phyloP scores from a whole-genome alignment of 2,329 filamentous ascomycete genomes.

The Ophiostoma ulmi region DNA sequence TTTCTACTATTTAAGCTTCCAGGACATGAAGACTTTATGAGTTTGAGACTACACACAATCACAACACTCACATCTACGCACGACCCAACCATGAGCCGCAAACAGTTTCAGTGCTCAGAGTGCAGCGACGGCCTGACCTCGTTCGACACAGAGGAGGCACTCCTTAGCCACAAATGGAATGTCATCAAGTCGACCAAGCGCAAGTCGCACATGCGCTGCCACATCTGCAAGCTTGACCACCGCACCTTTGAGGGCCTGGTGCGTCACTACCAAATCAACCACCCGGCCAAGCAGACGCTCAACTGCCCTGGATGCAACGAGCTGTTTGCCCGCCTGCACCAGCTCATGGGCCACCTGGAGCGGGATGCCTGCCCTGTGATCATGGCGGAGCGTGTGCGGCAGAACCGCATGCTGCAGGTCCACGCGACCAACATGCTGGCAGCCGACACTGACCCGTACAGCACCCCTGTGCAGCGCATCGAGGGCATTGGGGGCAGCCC shows the following conservation, averaged over 20 bases:
- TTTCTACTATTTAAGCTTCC: neutral
- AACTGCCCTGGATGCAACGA: conserved; percentile 44
- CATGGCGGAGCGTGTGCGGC: conserved; percentile 17
- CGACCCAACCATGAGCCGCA: neutral
- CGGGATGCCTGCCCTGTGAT: conserved; percentile 38
- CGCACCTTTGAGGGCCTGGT: conserved; percentile 33
- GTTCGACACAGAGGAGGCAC: conserved; percentile 27
- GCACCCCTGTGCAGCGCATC: neutral
- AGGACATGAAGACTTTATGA: neutral
- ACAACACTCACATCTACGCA: neutral
- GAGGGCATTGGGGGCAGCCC: conserved; percentile 1
- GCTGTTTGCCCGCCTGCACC: conserved; percentile 37
- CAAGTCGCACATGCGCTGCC: conserved; percentile 37
- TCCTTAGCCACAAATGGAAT: conserved; percentile 31
- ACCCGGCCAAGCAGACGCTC: conserved; percentile 40
- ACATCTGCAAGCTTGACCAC: conserved; percentile 38
- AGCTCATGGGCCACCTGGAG: conserved; percentile 46
- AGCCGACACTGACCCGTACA: conserved; percentile 22
- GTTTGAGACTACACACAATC: neutral
- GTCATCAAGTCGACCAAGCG: conserved; percentile 29
- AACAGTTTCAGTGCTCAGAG: conserved; percentile 26
- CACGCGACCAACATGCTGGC: conserved; percentile 34
- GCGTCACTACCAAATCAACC: conserved; percentile 38
- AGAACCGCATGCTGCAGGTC: conserved; percentile 31
- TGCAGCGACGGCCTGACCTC: conserved; percentile 24